Evolutionary conservation across 768 basidiomycete genomes (phyloP), one percentile per base, ranked within the genome.

Genomic region (Termitomyces sp.): DNA sequence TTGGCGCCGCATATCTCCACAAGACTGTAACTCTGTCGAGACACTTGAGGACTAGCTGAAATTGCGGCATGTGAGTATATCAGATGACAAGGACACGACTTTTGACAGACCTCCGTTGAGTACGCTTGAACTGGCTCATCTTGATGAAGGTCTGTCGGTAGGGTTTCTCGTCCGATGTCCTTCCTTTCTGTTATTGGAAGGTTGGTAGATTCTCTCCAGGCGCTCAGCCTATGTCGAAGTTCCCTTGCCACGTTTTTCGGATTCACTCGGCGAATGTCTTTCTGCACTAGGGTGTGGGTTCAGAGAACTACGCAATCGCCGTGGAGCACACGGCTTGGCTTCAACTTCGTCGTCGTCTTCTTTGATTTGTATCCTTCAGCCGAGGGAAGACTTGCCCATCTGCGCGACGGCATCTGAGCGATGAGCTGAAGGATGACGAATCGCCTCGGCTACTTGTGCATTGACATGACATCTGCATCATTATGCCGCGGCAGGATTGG

Each of bases 271-370:
- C 30, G 52, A 39, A 54, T 30, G 5, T 52, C 52, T 44, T 48
- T 6, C 44, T 41, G 30, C 46, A 15, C 51, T 61, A 42, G 56
- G 60, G 27, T 20, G 16, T n/a, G 36, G 22, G 9, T 48, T n/a
- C 58, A 55, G 58, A 52, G 58, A 56, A 58, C 46, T 31, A 56
- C 61, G 61, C 54, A 55, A 33, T 49, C n/a, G 50, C 54, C 34
- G 53, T 55, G 48, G 41, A 58, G 33, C 27, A 56, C 20, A 11
- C 27, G 33, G 20, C 24, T 20, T 45, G 20, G 33, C 39, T 51
- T 58, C 15, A 9, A 34, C 50, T 45, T 51, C 11, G 27, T 51
- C 18, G 18, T 46, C 30, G 20, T 39, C 24, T 46, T 56, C 42
- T 27, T 20, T 53, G 45, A 18, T n/a, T n/a, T 20, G n/a, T 46